A percentile compares a stretch with the other conserved stretches of the same genome.
Evolutionary conservation across 2,329 filamentous ascomycete genomes (phyloP).

Genomic region (Aureobasidium sp.): DNA sequence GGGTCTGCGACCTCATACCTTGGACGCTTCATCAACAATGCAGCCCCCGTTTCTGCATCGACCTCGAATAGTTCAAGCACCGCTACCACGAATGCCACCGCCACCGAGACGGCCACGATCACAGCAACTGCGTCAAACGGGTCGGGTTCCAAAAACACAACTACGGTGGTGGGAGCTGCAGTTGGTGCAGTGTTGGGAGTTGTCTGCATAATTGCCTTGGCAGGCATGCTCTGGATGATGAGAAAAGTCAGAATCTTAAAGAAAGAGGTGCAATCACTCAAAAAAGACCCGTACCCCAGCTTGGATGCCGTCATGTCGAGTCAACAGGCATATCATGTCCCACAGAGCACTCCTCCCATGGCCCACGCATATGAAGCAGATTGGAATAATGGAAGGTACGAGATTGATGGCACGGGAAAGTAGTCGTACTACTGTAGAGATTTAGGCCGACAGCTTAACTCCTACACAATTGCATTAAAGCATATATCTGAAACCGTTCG

Average conservation of each 20-base stretch:
- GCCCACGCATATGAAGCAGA: conserved; percentile 1
- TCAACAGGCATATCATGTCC: neutral
- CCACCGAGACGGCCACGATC: conserved; percentile 9
- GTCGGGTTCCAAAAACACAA: neutral
- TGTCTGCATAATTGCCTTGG: conserved; percentile 6
- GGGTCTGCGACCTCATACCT: neutral
- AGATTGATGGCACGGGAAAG: neutral
- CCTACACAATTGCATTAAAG: no score
- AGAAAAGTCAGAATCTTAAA: conserved; percentile 6
- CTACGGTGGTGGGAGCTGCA: conserved; percentile 8
- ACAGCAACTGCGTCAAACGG: neutral
- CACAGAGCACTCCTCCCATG: neutral
- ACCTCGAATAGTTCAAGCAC: neutral
- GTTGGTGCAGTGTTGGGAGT: conserved; percentile 10
- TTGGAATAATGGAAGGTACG: conserved; percentile 1
- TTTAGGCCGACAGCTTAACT: no score
- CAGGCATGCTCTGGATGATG: conserved; percentile 11
- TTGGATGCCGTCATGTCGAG: neutral
- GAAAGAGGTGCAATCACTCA: neutral
- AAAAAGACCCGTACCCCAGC: neutral
- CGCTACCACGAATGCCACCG: neutral
- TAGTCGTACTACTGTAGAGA: neutral
- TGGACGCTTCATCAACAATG: neutral
- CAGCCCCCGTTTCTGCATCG: neutral
- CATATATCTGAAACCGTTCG: conserved; percentile 1